phyloP scores from a whole-genome alignment of 2,329 filamentous ascomycete species.

The Aspergillus bombycis region DNA sequence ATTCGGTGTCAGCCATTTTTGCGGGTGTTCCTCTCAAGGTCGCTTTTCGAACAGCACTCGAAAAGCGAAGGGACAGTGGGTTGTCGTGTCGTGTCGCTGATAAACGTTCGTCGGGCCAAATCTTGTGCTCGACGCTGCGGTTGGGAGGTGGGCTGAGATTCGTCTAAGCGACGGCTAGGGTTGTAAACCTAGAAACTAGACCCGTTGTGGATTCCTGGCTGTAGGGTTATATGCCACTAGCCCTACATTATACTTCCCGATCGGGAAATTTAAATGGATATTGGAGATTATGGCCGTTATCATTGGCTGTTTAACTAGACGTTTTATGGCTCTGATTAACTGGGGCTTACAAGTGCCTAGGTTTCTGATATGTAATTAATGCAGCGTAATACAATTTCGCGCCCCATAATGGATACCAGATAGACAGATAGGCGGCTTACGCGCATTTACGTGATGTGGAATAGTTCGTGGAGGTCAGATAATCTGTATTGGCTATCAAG shows the following conservation, averaged over 20 bases:
- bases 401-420: background rate
- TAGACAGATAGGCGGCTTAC: background rate
- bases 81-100: conserved; percentile 44
- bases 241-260: conserved; percentile 14
- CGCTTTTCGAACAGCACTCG: conserved; percentile 50
- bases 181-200: conserved; percentile 43
- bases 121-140: conserved; percentile 32
- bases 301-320: background rate
- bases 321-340: background rate
- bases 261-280: background rate
- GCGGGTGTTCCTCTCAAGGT: conserved; percentile 51
- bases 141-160: conserved; percentile 42
- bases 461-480: conserved; percentile 32
- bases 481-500: conserved; percentile 40
- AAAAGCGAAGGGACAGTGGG: conserved; percentile 48
- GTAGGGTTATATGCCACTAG: conserved; percentile 13
- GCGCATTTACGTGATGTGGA: conserved; percentile 16
- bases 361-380: background rate
- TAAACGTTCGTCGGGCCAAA: conserved; percentile 32
- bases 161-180: conserved; percentile 49
- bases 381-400: background rate
- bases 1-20: conserved; percentile 87
- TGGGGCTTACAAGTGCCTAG: background rate
- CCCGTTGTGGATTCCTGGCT: conserved; percentile 22
- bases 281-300: background rate